These are phyloP conservation scores for Astragalus membranaceus DNA, from an alignment of 306 rosid genomes.

Conservation along the genomic window DNA sequence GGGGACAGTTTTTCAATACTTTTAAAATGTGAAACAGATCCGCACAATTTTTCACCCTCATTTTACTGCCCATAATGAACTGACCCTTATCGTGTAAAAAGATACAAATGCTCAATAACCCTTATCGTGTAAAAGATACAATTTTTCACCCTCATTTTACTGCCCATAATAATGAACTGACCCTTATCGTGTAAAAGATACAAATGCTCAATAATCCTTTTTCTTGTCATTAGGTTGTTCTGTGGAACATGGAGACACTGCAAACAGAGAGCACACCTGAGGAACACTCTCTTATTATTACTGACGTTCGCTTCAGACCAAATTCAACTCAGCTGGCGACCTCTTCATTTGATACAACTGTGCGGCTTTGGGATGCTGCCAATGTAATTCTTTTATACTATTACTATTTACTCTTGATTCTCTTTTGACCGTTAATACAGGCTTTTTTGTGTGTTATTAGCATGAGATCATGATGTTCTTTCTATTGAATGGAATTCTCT, in stretches of 20 bases:
- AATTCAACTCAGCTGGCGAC: slow-evolving; percentile 93
- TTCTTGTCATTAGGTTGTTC: slow-evolving; percentile 58
- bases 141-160: background rate
- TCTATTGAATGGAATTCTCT: background rate
- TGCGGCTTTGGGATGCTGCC: slow-evolving; percentile 95
- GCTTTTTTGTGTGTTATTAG: background rate
- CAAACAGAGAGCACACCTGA: slow-evolving; percentile 68
- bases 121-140: too few species aligned
- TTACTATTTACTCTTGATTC: background rate
- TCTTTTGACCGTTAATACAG: slow-evolving; percentile 1
- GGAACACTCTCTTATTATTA: slow-evolving; percentile 60
- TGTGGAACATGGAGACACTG: slow-evolving; percentile 91
- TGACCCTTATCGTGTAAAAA: background rate
- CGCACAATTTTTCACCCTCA: background rate
- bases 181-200: background rate
- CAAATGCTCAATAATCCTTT: slow-evolving; percentile 24
- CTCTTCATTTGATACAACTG: slow-evolving; percentile 82
- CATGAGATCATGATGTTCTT: background rate
- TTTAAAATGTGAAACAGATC: slow-evolving; percentile 10
- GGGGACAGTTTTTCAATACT: background rate
- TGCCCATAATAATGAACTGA: background rate
- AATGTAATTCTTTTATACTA: slow-evolving; percentile 39
- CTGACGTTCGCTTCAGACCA: slow-evolving; percentile 92
- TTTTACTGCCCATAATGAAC: background rate
- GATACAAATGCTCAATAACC: slow-evolving; percentile 23